phyloP scores from a whole-genome alignment of 768 basidiomycete genomes.

The Rhodosporidiobolus sp. region DNA sequence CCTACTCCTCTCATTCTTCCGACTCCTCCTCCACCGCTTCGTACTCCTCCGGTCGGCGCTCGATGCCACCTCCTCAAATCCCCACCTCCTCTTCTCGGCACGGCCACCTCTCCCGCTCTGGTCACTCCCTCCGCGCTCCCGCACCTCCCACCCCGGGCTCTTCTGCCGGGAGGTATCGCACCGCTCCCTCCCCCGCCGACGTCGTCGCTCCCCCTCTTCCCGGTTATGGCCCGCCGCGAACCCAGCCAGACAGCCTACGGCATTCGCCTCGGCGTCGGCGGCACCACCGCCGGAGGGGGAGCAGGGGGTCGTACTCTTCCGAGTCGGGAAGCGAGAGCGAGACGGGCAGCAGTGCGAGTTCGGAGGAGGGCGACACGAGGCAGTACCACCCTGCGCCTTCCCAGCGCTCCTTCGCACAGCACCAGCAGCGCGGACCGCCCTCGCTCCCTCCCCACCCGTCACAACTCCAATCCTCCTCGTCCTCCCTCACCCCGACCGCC shows the following conservation, averaged over 20 bases:
- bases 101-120: not conserved
- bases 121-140: not conserved
- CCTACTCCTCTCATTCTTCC: constrained; percentile 1
- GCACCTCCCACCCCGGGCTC: not conserved
- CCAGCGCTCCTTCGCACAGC: not conserved
- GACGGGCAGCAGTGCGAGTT: not conserved
- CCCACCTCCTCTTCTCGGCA: too few relatives aligned
- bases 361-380: not conserved
- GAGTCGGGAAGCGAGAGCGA: not conserved
- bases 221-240: constrained; percentile 35
- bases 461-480: too few relatives aligned
- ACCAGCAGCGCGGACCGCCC: too few relatives aligned
- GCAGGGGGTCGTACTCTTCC: too few relatives aligned
- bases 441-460: too few relatives aligned
- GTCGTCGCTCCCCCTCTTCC: constrained; percentile 27
- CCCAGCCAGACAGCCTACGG: not conserved
- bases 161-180: not conserved
- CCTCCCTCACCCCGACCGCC: too few relatives aligned
- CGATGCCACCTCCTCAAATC: constrained; percentile 7
- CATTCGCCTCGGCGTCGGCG: not conserved
- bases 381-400: constrained; percentile 6
- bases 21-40: constrained; percentile 5
- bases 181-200: constrained; percentile 11
- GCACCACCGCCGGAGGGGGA: not conserved
- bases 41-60: not conserved